Percentiles rank a stretch among this genome's conserved stretches.
These are phyloP conservation scores for Viola pubescens DNA, from an alignment of 441 rosid species.

Conservation along the genomic window DNA sequence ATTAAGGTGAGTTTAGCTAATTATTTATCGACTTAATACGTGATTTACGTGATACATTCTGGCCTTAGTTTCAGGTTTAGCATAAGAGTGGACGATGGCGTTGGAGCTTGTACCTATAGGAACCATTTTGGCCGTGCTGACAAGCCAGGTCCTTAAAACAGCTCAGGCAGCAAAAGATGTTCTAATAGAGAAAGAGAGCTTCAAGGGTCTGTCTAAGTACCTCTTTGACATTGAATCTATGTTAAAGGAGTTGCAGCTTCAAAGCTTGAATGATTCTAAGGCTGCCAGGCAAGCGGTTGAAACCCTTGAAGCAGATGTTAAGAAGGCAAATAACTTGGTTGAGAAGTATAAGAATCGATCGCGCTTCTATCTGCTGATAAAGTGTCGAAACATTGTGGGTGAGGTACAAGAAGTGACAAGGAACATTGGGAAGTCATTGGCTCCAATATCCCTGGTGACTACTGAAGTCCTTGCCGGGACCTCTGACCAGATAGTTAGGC, in stretches of 20 bases:
- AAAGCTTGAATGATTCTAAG: conserved; percentile 45
- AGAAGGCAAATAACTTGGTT: conserved; percentile 50
- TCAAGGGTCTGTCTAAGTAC: conserved; percentile 56
- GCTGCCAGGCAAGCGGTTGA: conserved; percentile 48
- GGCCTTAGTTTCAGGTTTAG: conserved; percentile 11
- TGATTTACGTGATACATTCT: neutral
- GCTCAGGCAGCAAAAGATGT: conserved; percentile 66
- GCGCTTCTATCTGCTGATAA: conserved; percentile 50
- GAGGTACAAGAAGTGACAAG: conserved; percentile 63
- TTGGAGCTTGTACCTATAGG: conserved; percentile 66
- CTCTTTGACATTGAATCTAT: conserved; percentile 63
- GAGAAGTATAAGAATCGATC: conserved; percentile 48
- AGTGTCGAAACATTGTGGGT: conserved; percentile 46
- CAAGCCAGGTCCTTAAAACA: conserved; percentile 52
- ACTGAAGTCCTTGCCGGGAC: conserved; percentile 49
- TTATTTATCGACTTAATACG: neutral
- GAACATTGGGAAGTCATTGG: conserved; percentile 53
- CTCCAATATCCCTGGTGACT: conserved; percentile 41
- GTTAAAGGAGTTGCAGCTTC: conserved; percentile 45
- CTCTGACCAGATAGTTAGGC: conserved; percentile 47
- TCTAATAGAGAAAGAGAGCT: conserved; percentile 54
- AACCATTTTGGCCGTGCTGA: conserved; percentile 49
- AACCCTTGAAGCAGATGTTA: conserved; percentile 46
- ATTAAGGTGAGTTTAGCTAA: neutral
- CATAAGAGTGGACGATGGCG: conserved; percentile 25